These are phyloP conservation scores for Trichoderma sp. DNA, from an alignment of 2,329 filamentous ascomycete genomes.

Conservation along the genomic window DNA sequence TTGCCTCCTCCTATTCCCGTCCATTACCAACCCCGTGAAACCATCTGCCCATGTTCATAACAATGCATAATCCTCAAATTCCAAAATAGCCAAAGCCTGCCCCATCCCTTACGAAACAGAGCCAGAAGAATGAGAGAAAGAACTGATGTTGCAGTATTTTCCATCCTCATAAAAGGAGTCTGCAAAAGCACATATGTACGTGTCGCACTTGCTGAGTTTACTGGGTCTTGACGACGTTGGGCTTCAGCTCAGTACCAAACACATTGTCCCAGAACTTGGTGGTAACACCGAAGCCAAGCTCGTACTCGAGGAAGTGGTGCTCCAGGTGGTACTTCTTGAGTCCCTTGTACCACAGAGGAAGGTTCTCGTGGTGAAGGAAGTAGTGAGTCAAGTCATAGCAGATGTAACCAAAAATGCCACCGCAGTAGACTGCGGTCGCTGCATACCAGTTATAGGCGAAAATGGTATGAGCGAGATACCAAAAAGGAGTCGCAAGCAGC, in stretches of 20 bases:
- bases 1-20: neutral
- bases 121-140: neutral
- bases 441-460: conserved; percentile 85
- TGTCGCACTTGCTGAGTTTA: conserved; percentile 22
- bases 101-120: neutral
- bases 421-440: conserved; percentile 75
- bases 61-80: neutral
- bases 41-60: neutral
- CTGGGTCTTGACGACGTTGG: conserved; percentile 34
- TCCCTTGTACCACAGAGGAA: conserved; percentile 83
- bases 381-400: conserved; percentile 98
- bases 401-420: conserved; percentile 91
- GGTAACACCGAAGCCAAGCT: conserved; percentile 95
- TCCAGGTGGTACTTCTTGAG: conserved; percentile 97
- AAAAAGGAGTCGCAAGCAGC: conserved; percentile 82
- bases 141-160: neutral
- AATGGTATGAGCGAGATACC: conserved; percentile 79
- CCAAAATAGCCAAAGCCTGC: neutral
- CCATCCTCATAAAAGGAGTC: neutral
- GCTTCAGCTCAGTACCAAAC: conserved; percentile 79
- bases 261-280: conserved; percentile 93
- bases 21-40: neutral
- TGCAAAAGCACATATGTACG: neutral
- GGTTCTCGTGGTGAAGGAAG: conserved; percentile 93
- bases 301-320: conserved; percentile 97